Evolutionary conservation across 2,329 filamentous ascomycete genomes (phyloP).

Genomic region (Fusarium equiseti): DNA sequence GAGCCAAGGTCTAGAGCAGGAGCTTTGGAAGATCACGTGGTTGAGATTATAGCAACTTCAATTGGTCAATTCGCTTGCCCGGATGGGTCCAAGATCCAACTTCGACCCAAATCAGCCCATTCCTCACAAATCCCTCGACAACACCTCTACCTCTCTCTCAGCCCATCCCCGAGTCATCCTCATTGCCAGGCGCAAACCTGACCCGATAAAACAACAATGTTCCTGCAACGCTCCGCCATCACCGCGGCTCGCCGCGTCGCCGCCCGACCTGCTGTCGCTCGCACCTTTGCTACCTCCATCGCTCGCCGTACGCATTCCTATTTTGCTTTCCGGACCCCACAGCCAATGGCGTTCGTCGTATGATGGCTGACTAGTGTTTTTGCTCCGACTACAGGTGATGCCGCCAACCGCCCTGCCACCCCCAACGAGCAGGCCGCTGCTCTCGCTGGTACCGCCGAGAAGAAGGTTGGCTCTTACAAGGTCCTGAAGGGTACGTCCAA

Average conservation of each 20-base stretch:
- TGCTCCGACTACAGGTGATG: conserved; percentile 51
- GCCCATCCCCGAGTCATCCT: conserved; percentile 40
- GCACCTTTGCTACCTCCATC: conserved; percentile 71
- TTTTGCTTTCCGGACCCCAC: conserved; percentile 40
- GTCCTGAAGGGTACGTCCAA: conserved; percentile 60
- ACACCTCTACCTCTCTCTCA: conserved; percentile 45
- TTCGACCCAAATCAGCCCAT: conserved; percentile 60
- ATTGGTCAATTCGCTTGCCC: conserved; percentile 54
- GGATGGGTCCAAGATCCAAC: conserved; percentile 51
- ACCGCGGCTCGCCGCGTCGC: conserved; percentile 70
- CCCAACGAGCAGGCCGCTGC: conserved; percentile 55
- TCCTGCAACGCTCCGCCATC: conserved; percentile 72
- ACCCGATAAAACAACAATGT: conserved; percentile 57
- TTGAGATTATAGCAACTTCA: conserved; percentile 28
- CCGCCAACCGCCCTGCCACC: conserved; percentile 51
- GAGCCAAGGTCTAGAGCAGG: conserved; percentile 23
- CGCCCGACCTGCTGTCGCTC: conserved; percentile 65
- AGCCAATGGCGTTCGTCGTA: conserved; percentile 49
- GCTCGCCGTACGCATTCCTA: conserved; percentile 66
- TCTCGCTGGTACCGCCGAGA: conserved; percentile 55
- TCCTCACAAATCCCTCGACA: conserved; percentile 61
- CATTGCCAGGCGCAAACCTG: conserved; percentile 42
- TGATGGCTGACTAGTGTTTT: conserved; percentile 48
- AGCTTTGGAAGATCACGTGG: conserved; percentile 51
- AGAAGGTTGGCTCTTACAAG: conserved; percentile 62